Conservation (phyloP, 2,329 filamentous ascomycete species). For the Bipolaris bicolor region DNA sequence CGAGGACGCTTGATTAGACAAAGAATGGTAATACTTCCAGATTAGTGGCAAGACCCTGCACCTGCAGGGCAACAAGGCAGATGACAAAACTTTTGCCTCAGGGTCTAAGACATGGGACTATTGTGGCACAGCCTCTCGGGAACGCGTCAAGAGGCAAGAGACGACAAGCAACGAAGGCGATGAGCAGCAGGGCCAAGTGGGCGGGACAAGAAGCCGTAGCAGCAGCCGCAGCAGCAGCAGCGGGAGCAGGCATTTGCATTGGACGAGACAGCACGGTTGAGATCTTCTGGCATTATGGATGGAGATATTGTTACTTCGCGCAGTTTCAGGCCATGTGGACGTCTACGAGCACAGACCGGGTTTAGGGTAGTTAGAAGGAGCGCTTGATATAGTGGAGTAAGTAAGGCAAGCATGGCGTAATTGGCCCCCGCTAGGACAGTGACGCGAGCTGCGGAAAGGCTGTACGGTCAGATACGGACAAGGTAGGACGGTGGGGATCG, state of each 20-base stretch:
- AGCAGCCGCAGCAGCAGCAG: neutral
- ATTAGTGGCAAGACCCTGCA: constrained; percentile 39
- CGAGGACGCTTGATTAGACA: constrained; percentile 10
- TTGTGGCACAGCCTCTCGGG: constrained; percentile 36
- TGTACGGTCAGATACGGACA: constrained; percentile 37
- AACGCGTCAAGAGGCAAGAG: constrained; percentile 29
- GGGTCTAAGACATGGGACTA: constrained; percentile 41
- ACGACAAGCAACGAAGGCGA: constrained; percentile 20
- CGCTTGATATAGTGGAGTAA: constrained; percentile 21
- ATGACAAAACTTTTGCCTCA: constrained; percentile 40
- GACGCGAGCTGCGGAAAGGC: constrained; percentile 44
- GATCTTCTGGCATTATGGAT: neutral
- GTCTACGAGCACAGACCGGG: constrained; percentile 10
- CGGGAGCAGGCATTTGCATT: constrained; percentile 3
- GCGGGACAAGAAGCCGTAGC: constrained; percentile 5
- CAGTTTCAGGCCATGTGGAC: constrained; percentile 14
- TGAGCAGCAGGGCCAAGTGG: neutral
- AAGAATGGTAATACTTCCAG: constrained; percentile 20
- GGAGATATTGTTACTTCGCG: constrained; percentile 8
- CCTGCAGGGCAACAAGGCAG: constrained; percentile 39
- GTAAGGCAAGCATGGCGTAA: constrained; percentile 36
- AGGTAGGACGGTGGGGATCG: constrained; percentile 45
- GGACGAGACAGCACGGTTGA: neutral
- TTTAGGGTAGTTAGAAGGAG: constrained; percentile 4
- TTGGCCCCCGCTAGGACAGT: constrained; percentile 34